Base-by-base conservation (phyloP, 345 rosid species). In the Eucalyptus curtisii region DNA sequence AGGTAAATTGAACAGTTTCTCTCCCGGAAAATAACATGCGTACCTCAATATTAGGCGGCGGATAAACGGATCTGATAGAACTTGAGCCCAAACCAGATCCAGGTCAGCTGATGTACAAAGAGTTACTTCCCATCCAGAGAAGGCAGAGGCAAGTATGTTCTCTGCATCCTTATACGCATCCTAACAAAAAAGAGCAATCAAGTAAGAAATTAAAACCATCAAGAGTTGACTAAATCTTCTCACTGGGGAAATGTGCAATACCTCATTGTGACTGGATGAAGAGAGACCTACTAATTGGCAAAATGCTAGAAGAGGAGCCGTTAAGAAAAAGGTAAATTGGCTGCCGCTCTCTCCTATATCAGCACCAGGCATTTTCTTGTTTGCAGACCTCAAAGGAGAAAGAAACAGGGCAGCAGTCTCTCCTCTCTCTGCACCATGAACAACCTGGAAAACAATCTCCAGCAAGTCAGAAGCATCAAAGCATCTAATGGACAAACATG, bases 41-140 rank as follows among this genome's bases (percentile, higher is more conserved):
- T 91, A 98, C 99, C 99, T 97, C 49, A 98, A 93, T 91, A 98
- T 97, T 91, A 98, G 93, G 88, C 99, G 93, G 87, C 98, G 95
- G 76, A 98, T 92, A 93, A 98, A 98, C 50, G 96, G 98, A 92
- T 98, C 98, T 45, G 96, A 92, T 84, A 97, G 81, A 89, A 95
- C 94, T 90, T 98, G 99, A 22, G 99, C 99, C 99, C 99, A 98
- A 68, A 96, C 99, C 40, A 97, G 93, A 90, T 98, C 96, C 91
- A 98, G 93, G 93, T 90, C 92, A 88, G 92, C 91, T 86, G 97
- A 94, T 89, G 93, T 96, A 91, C 96, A 95, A 61, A 98, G 99
- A 87, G 93, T 92, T n/a, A 94, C 96, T 91, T 96, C 99, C 99
- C 99, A 98, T 52, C 92, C 95, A 5, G 96, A 91, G 91, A 97